Percentiles rank a stretch among this genome's conserved stretches.
phyloP scores from a whole-genome alignment of 306 rosid species.

The Pueraria montana region DNA sequence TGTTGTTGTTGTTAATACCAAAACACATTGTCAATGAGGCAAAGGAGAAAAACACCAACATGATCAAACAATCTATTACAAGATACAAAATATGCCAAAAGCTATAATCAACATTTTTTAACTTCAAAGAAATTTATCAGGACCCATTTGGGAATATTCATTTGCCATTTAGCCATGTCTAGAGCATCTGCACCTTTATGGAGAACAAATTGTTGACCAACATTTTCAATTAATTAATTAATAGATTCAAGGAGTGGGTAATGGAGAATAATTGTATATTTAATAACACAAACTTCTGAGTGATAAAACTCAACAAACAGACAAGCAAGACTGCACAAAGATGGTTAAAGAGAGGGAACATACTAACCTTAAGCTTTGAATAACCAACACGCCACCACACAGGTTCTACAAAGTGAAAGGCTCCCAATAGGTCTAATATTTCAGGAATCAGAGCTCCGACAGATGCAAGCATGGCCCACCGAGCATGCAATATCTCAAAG shows the following conservation, averaged over 20 bases:
- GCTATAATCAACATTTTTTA: conserved; percentile 12
- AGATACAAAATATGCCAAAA: conserved; percentile 21
- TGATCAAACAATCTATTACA: conserved; percentile 13
- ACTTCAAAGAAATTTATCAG: conserved; percentile 25
- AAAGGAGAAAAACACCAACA: neutral
- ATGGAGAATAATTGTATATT: conserved; percentile 26
- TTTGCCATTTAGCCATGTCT: conserved; percentile 25
- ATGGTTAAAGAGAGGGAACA: conserved; percentile 8
- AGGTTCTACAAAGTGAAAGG: conserved; percentile 91
- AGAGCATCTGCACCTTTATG: conserved; percentile 25
- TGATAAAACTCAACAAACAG: conserved; percentile 25
- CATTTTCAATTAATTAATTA: conserved; percentile 36
- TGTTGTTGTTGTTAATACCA: too few relatives aligned
- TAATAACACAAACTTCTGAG: conserved; percentile 35
- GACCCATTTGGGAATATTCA: conserved; percentile 4
- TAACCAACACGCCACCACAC: conserved; percentile 99
- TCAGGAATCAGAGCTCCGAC: conserved; percentile 89
- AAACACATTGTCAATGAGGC: neutral
- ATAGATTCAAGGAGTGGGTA: conserved; percentile 29
- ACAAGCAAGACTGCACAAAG: conserved; percentile 17
- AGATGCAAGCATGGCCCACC: conserved; percentile 99
- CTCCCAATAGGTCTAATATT: conserved; percentile 74
- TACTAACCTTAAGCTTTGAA: conserved; percentile 86
- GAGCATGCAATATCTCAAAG: conserved; percentile 96
- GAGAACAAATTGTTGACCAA: conserved; percentile 8